phyloP scores from a whole-genome alignment of 768 basidiomycete species.

The Psilocybe cubensis region DNA sequence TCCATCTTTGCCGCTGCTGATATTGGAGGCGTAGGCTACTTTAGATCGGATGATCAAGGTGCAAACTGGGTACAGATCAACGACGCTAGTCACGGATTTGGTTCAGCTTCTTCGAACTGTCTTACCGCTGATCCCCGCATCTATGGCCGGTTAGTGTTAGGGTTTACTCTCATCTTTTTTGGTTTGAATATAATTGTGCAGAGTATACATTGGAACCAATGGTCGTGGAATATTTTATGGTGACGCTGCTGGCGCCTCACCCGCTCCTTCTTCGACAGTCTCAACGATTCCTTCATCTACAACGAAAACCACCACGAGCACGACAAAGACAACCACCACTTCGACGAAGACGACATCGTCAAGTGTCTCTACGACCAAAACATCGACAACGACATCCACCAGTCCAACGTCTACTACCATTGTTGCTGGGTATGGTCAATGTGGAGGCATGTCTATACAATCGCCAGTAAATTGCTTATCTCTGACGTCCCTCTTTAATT shows the following conservation, averaged over 20 bases:
- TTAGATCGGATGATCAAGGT: constrained; percentile 59
- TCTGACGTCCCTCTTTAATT: too few relatives aligned
- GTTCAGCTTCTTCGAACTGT: constrained; percentile 47
- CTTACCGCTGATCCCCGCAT: constrained; percentile 56
- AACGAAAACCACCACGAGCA: constrained; percentile 19
- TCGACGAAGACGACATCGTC: constrained; percentile 24
- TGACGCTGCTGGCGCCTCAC: constrained; percentile 35
- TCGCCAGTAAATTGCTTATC: too few relatives aligned
- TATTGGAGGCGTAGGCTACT: constrained; percentile 53
- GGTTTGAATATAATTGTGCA: constrained; percentile 18
- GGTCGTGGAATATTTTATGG: constrained; percentile 63
- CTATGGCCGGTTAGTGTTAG: constrained; percentile 51
- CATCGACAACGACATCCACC: constrained; percentile 15
- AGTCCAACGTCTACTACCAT: constrained; percentile 33
- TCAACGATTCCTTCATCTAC: constrained; percentile 22
- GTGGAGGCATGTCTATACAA: constrained; percentile 35
- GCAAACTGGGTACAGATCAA: constrained; percentile 63
- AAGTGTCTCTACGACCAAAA: constrained; percentile 20
- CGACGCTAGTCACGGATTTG: constrained; percentile 61
- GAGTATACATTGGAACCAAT: constrained; percentile 65
- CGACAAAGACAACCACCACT: constrained; percentile 20
- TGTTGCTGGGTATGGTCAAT: constrained; percentile 42
- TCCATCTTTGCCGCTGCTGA: constrained; percentile 59
- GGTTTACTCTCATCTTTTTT: background rate
- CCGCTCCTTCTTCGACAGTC: constrained; percentile 26